Percentiles rank a stretch among this genome's conserved stretches.
Evolutionary conservation across 805 yeast species (phyloP).

Genomic region (Schizosaccharomyces octosporus): DNA sequence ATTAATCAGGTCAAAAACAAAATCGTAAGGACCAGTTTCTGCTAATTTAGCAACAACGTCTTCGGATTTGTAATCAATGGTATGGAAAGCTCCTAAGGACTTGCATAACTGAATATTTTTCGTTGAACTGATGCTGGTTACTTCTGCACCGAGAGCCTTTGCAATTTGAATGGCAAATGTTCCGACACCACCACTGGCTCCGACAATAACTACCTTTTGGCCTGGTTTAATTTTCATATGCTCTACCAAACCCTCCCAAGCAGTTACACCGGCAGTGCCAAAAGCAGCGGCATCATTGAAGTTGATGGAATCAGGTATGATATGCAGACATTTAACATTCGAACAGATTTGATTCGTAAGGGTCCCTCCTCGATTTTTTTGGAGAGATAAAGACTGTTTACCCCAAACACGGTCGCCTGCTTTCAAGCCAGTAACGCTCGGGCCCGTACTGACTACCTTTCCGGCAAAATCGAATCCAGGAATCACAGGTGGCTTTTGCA

Average conservation of each 20-base stretch:
- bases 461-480: neutral
- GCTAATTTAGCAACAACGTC: neutral
- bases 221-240: neutral
- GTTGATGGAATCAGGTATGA: neutral
- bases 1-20: neutral
- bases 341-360: neutral
- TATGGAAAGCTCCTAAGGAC: neutral
- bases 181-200: neutral
- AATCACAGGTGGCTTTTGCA: neutral
- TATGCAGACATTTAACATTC: neutral
- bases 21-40: neutral
- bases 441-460: neutral
- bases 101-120: neutral
- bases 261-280: neutral
- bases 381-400: neutral
- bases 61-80: neutral
- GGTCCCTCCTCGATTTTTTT: neutral
- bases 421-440: neutral
- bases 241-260: neutral
- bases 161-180: neutral
- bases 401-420: neutral
- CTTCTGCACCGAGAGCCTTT: neutral
- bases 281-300: neutral
- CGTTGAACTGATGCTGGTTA: neutral
- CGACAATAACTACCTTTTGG: neutral